Evolutionary conservation across 805 yeast species (phyloP).

Genomic region (Myxozyma sirexii): DNA sequence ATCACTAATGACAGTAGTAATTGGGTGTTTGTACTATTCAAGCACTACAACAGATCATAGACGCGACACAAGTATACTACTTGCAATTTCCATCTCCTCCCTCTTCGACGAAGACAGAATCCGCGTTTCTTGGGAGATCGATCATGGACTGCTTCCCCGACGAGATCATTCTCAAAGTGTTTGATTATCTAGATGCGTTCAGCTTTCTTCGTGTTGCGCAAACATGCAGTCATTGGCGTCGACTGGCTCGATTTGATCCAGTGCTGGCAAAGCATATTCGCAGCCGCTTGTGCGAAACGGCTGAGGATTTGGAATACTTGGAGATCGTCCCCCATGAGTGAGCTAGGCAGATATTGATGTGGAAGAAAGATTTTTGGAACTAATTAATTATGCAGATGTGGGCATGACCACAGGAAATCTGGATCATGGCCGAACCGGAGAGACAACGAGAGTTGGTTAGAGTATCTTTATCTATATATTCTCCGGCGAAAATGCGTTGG

Average conservation of each 20-base stretch:
- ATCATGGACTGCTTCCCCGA: constrained; percentile 16
- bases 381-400: neutral
- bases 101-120: too few relatives aligned
- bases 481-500: constrained; percentile 25
- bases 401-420: too few relatives aligned
- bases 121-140: neutral
- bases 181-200: constrained; percentile 19
- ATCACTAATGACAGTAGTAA: too few relatives aligned
- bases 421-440: constrained; percentile 6
- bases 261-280: constrained; percentile 25
- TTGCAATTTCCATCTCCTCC: too few relatives aligned
- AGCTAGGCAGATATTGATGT: too few relatives aligned
- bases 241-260: constrained; percentile 5
- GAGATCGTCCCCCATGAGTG: constrained; percentile 10
- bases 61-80: too few relatives aligned
- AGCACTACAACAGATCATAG: too few relatives aligned
- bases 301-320: constrained; percentile 5
- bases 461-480: constrained; percentile 15
- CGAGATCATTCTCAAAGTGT: constrained; percentile 14
- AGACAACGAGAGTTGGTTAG: constrained; percentile 7
- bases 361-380: too few relatives aligned
- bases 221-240: constrained; percentile 20
- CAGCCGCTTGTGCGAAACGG: constrained; percentile 8
- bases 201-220: constrained; percentile 24
- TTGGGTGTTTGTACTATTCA: too few relatives aligned